A percentile compares a stretch with the other conserved stretches of the same genome.
Conservation (phyloP, 2,329 filamentous ascomycete species). For the Alternaria brassicae region DNA sequence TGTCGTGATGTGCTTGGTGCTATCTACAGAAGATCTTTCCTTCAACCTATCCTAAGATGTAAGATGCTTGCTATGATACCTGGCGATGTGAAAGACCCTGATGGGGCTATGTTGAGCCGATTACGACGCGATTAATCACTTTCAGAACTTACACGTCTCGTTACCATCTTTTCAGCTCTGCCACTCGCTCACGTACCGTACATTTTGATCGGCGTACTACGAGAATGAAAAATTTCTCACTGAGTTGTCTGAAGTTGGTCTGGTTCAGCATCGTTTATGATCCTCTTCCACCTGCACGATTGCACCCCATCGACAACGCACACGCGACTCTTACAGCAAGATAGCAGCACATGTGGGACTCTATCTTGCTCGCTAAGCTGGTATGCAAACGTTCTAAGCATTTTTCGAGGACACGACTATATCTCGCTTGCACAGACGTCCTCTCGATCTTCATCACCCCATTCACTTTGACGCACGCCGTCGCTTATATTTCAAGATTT, state of each 20-base stretch:
- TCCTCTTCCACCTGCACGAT: not conserved
- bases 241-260: not conserved
- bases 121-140: slow-evolving; percentile 1
- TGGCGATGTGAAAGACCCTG: not conserved
- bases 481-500: not conserved
- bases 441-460: not conserved
- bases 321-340: not conserved
- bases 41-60: not conserved
- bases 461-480: not conserved
- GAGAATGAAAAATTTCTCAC: not conserved
- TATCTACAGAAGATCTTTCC: too few relatives aligned
- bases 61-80: not conserved
- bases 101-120: not conserved
- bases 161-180: not conserved
- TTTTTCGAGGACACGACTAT: not conserved
- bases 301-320: not conserved
- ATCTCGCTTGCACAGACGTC: not conserved
- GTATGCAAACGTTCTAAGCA: not conserved
- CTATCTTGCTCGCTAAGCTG: not conserved
- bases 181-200: not conserved
- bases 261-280: not conserved
- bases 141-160: not conserved
- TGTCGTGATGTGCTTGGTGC: not conserved
- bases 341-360: not conserved
- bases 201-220: not conserved